These are phyloP conservation scores for Hanseniaspora vineae DNA, from an alignment of 805 yeast species.

Conservation along the genomic window DNA sequence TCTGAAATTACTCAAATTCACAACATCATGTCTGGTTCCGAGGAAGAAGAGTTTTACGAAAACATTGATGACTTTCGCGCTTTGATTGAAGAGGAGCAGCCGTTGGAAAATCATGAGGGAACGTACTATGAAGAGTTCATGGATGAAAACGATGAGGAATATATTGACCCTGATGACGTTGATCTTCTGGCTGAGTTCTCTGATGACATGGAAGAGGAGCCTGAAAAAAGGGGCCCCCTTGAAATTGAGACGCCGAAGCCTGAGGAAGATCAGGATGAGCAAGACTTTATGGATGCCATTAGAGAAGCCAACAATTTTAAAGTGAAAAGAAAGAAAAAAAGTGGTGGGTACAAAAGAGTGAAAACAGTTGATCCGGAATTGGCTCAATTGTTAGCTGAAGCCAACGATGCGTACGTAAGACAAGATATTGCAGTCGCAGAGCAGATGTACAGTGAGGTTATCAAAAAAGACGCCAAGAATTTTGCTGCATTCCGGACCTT, in stretches of 20 bases:
- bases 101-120: constrained; percentile 5
- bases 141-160: constrained; percentile 6
- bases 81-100: constrained; percentile 9
- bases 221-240: constrained; percentile 11
- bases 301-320: constrained; percentile 57
- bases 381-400: constrained; percentile 48
- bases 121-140: constrained; percentile 4
- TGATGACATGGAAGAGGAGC: constrained; percentile 19
- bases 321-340: constrained; percentile 26
- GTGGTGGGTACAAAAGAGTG: constrained; percentile 14
- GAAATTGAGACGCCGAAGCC: constrained; percentile 19
- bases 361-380: constrained; percentile 62
- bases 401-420: constrained; percentile 68
- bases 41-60: constrained; percentile 19
- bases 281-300: constrained; percentile 45
- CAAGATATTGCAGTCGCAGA: constrained; percentile 49
- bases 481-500: constrained; percentile 77
- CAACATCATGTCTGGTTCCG: constrained; percentile 5
- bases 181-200: constrained; percentile 26
- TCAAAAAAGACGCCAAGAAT: constrained; percentile 63
- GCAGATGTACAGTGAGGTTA: constrained; percentile 50
- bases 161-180: constrained; percentile 20
- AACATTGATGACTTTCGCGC: constrained; percentile 23
- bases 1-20: neutral
- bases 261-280: constrained; percentile 28